A percentile compares a stretch with the other conserved stretches of the same genome.
phyloP scores from a whole-genome alignment of 2,329 filamentous ascomycete species.

The Trichoderma cornu-damae region DNA sequence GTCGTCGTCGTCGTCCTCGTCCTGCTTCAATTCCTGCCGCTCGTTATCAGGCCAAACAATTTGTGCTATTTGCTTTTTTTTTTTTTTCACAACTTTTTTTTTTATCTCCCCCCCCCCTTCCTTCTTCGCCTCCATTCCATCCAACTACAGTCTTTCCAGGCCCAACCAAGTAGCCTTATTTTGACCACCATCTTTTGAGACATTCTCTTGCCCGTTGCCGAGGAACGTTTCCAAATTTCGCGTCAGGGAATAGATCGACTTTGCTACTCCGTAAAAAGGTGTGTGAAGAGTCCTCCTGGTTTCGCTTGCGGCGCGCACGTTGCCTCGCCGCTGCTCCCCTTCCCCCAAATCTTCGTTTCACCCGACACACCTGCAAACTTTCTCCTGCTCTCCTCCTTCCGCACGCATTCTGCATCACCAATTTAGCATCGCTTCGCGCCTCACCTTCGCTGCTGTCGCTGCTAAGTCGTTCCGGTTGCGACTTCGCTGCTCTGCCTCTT shows the following conservation, averaged over 20 bases:
- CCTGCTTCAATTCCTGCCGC: constrained; percentile 35
- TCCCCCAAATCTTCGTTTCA: constrained; percentile 18
- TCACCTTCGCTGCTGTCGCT: background rate
- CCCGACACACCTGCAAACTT: background rate
- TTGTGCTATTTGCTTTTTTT: constrained; percentile 27
- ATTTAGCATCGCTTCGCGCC: constrained; percentile 8
- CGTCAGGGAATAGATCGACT: constrained; percentile 17
- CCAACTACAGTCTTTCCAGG: constrained; percentile 3
- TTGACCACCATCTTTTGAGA: constrained; percentile 16
- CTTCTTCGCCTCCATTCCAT: constrained; percentile 1
- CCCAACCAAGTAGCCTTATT: constrained; percentile 10
- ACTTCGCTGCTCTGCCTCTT: background rate
- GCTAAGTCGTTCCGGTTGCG: background rate
- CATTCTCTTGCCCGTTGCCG: constrained; percentile 23
- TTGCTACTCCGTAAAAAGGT: constrained; percentile 9
- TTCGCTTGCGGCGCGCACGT: constrained; percentile 15
- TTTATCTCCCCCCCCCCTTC: no score
- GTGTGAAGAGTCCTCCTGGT: constrained; percentile 16
- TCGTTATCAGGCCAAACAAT: constrained; percentile 35
- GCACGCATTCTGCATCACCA: background rate
- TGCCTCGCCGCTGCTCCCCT: constrained; percentile 17
- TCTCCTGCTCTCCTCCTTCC: constrained; percentile 5
- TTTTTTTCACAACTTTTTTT: constrained; percentile 20
- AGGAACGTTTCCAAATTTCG: constrained; percentile 21
- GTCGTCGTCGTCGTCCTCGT: constrained; percentile 19